A percentile compares a stretch with the other conserved stretches of the same genome.
phyloP scores from a whole-genome alignment of 1,139 yeast species.

The Blastobotrys capitulatus region DNA sequence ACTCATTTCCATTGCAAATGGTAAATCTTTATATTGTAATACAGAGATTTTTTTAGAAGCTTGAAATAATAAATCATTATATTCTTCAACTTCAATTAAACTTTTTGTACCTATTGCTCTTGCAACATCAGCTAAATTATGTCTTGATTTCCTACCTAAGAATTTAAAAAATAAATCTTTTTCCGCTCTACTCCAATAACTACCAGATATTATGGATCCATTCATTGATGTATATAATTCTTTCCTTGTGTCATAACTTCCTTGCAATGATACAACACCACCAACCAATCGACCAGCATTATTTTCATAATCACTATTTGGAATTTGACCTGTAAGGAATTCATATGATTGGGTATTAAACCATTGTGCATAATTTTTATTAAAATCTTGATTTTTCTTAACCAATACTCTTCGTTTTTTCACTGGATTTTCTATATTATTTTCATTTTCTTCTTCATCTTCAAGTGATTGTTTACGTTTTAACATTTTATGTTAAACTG shows the following conservation, averaged over 20 bases:
- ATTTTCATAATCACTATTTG: not conserved
- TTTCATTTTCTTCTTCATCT: not conserved
- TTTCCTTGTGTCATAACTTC: not conserved
- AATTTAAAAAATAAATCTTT: constrained; percentile 40
- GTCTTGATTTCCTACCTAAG: constrained; percentile 46
- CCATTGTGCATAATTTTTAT: constrained; percentile 15
- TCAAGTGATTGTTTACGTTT: not conserved
- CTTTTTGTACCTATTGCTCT: constrained; percentile 41
- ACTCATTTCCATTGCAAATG: constrained; percentile 51
- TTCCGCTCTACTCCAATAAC: constrained; percentile 39
- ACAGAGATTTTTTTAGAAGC: constrained; percentile 21
- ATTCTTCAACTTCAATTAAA: constrained; percentile 41
- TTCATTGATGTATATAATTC: not conserved
- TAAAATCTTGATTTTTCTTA: not conserved
- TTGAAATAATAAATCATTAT: constrained; percentile 38
- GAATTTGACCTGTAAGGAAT: constrained; percentile 11
- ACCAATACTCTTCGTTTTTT: not conserved
- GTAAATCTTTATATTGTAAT: constrained; percentile 42
- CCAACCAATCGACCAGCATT: not conserved
- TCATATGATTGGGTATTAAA: constrained; percentile 20
- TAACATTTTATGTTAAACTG: too few species aligned
- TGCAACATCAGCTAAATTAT: constrained; percentile 40
- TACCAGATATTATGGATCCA: not conserved
- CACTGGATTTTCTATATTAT: not conserved
- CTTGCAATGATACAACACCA: not conserved